Evolutionary conservation across 331 rosid species (phyloP).

Genomic region (Quercus lobata): DNA sequence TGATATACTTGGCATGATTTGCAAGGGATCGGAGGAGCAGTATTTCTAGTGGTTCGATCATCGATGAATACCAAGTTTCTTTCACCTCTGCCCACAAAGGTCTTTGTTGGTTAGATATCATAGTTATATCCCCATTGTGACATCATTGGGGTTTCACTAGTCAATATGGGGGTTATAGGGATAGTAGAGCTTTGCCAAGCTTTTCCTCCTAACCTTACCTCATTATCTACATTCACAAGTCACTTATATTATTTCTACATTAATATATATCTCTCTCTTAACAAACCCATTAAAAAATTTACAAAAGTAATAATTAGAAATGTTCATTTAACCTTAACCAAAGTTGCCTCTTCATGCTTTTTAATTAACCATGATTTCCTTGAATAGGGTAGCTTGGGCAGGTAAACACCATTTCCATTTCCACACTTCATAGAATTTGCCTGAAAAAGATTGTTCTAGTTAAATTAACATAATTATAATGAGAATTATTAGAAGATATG

Average conservation of each 20-base stretch:
- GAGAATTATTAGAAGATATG: neutral
- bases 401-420: neutral
- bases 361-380: neutral
- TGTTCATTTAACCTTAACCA: no score
- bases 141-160: neutral
- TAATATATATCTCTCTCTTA: neutral
- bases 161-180: neutral
- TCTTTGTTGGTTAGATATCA: neutral
- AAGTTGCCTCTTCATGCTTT: neutral
- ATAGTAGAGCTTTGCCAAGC: neutral
- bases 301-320: neutral
- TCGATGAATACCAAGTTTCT: neutral
- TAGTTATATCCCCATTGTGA: neutral
- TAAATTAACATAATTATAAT: neutral
- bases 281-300: neutral
- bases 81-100: neutral
- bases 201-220: conserved; percentile 2
- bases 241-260: neutral
- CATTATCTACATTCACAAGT: neutral
- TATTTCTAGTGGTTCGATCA: neutral
- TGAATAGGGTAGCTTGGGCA: neutral
- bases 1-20: no score
- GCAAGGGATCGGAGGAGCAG: neutral
- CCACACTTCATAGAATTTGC: neutral
- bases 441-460: neutral